A percentile compares a stretch with the other conserved stretches of the same genome.
These are phyloP conservation scores for Desmodesmus armatus DNA, from an alignment of 139 green algal genomes.

Conservation along the genomic window DNA sequence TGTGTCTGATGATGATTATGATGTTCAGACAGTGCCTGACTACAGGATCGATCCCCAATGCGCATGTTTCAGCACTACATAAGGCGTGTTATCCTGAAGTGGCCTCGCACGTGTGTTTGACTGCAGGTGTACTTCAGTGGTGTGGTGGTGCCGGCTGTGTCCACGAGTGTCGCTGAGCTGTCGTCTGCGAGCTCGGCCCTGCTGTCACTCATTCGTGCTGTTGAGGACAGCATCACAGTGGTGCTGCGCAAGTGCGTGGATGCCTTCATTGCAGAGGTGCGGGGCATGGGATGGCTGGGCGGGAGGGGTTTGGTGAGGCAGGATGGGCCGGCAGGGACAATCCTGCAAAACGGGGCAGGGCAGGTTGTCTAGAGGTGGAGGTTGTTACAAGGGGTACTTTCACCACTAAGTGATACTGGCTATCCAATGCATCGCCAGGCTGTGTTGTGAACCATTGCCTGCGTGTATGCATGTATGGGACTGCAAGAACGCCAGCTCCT, in stretches of 20 bases:
- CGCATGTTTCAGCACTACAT: background rate
- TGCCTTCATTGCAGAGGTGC: slow-evolving; percentile 60
- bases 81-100: too few species aligned
- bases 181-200: slow-evolving; percentile 53
- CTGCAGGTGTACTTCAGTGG: slow-evolving; percentile 54
- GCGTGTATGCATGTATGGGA: background rate
- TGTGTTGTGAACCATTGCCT: background rate
- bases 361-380: too few species aligned
- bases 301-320: background rate
- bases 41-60: background rate
- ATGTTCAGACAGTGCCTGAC: background rate
- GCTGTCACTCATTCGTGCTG: slow-evolving; percentile 59
- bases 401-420: too few species aligned
- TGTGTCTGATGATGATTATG: background rate
- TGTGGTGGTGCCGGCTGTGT: slow-evolving; percentile 42
- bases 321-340: too few species aligned
- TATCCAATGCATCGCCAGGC: too few species aligned
- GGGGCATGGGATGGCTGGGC: background rate
- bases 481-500: too few species aligned
- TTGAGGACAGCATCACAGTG: slow-evolving; percentile 61
- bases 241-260: slow-evolving; percentile 60
- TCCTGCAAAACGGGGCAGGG: background rate
- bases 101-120: too few species aligned
- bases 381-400: too few species aligned
- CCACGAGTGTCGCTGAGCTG: slow-evolving; percentile 50